A percentile compares a stretch with the other conserved stretches of the same genome.
Evolutionary conservation across 768 basidiomycete species (phyloP).

Genomic region (Termitomyces sp.): DNA sequence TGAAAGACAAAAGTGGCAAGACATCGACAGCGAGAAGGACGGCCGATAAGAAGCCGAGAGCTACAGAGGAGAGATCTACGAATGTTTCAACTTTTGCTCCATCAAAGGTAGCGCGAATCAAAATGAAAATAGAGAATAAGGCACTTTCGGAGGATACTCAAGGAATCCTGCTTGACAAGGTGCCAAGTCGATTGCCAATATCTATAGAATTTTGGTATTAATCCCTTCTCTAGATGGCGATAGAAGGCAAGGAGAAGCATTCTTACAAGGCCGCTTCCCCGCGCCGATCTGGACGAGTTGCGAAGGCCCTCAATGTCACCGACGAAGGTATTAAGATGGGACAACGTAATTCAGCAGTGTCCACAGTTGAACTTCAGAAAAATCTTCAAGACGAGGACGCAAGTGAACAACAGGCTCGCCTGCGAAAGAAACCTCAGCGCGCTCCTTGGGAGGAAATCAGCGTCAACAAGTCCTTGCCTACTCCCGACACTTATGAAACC

Average conservation of each 20-base stretch:
- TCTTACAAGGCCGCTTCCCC: neutral
- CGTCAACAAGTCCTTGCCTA: slow-evolving; percentile 4
- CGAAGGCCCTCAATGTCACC: neutral
- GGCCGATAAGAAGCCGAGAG: neutral
- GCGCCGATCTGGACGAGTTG: slow-evolving; percentile 9
- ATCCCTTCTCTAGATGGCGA: neutral
- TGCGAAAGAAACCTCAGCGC: neutral
- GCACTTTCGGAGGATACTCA: neutral
- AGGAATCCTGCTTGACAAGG: neutral
- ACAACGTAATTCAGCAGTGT: neutral
- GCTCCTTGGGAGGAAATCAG: slow-evolving; percentile 5
- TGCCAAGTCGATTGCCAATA: neutral
- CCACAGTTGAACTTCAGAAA: neutral
- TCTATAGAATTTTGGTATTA: neutral
- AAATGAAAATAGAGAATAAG: neutral
- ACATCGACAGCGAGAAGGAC: neutral
- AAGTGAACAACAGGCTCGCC: neutral
- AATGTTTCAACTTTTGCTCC: neutral
- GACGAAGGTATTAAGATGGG: neutral
- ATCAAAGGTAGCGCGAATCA: neutral
- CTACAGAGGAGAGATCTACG: neutral
- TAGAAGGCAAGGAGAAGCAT: neutral
- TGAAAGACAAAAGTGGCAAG: slow-evolving; percentile 5
- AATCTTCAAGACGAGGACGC: neutral
- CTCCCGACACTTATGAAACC: neutral